Evolutionary conservation across 305 asterid species (phyloP).

Genomic region (Plantago lanceolata): DNA sequence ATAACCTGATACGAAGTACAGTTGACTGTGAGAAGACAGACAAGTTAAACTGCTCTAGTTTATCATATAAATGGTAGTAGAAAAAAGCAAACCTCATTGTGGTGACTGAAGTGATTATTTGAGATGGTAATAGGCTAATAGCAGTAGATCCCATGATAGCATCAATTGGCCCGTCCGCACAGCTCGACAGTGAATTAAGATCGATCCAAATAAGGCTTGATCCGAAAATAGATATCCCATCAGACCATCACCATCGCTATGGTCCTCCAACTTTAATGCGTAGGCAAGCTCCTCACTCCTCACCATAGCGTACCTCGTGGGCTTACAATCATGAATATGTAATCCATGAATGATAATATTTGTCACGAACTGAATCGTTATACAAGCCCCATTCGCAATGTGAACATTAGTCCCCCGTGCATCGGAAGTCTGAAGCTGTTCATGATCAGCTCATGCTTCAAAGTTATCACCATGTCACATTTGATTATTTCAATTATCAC

Average conservation of each 20-base stretch:
- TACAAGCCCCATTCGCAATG: slow-evolving; percentile 61
- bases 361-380: slow-evolving; percentile 45
- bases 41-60: too few species aligned
- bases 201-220: slow-evolving; percentile 71
- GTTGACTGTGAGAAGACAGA: not conserved
- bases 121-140: slow-evolving; percentile 65
- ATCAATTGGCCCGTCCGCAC: slow-evolving; percentile 65
- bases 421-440: slow-evolving; percentile 77
- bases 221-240: slow-evolving; percentile 63
- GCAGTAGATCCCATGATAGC: slow-evolving; percentile 74
- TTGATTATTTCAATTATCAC: too few species aligned
- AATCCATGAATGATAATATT: slow-evolving; percentile 69
- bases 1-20: slow-evolving; percentile 74
- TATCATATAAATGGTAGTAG: not conserved
- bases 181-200: slow-evolving; percentile 58
- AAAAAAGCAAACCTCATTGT: slow-evolving; percentile 45
- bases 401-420: slow-evolving; percentile 69
- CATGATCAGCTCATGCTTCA: slow-evolving; percentile 64
- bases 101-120: slow-evolving; percentile 61
- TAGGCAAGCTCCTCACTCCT: slow-evolving; percentile 60
- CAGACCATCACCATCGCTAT: slow-evolving; percentile 82
- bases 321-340: slow-evolving; percentile 60
- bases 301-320: slow-evolving; percentile 71
- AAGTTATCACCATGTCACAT: slow-evolving; percentile 61
- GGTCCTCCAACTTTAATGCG: slow-evolving; percentile 54